Base-by-base conservation (phyloP, 306 rosid genomes). In the Mimosa pudica region DNA sequence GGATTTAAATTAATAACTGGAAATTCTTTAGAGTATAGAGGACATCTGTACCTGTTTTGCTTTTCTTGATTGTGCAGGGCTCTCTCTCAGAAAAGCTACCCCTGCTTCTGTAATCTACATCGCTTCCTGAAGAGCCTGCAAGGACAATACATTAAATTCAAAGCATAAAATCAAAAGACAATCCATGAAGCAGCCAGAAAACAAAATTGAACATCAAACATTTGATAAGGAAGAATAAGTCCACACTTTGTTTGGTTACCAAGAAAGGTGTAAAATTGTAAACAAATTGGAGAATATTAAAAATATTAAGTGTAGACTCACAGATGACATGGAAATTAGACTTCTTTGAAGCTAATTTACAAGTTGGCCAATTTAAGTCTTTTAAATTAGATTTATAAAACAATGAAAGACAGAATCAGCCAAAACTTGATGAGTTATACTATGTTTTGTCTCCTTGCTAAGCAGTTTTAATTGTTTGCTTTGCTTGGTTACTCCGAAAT, bases 81-180 rank as follows among this genome's bases (percentile, higher is more conserved):
- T 96, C 99, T 85, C 97, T 93, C 87, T 96, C 99, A 80, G 98
- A 91, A 88, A 93, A 93, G 88, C 97, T 96, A 74, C 80, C 88
- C 86, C 99, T 88, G 76, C 92, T 88, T 83, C 97, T 85, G 74
- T 79, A 91, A 67, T 91, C 98, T 73, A 86, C 89, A 24, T 90
- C 94, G 70, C 86, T 86, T 82, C 96, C 98, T 96, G 92, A 61
- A 88, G 75, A 48, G 77, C 85, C 85, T 84, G 42, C 51, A 55
- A 45, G 12, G 68, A 74, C 18, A 83, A 75, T 51, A 70, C 77
- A 78, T 84, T 73, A 78, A 83, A 79, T 35, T 79, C 71, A 42
- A 55, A 48, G 13, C 6, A 70, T 13, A 47, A 75, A 67, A 55
- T 12, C 24, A 71, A 75, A 45, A 64, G 7, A 67, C 5, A 20